Base-by-base conservation (phyloP, 352 stramenopile species). In the Saprolegnia parasitica region DNA sequence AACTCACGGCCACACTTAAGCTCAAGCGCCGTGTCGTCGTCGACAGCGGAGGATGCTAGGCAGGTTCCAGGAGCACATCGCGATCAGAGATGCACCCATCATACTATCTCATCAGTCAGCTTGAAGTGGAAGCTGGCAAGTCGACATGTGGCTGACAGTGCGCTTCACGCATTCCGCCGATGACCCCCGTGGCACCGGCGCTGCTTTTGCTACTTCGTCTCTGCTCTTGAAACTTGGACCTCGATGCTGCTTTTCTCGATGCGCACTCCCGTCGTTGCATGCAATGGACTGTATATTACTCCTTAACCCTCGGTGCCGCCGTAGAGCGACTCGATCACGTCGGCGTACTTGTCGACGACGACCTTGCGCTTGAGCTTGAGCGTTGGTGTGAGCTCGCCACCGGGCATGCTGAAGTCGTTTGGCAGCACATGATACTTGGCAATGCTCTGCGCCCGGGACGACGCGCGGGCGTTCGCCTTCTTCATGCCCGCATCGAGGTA, bases 1-100 rank as follows among this genome's bases (percentile, higher is more conserved):
- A 98, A 73, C 79, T 99, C n/a, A 98, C 95, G 56, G 93, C 96
- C 40, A 98, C 96, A 72, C 81, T 98, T 68, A 99, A 99, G 80
- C 78, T 98, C 47, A 98, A 98, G 87, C 91, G 95, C 65, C 89
- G 89, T 73, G 56, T 97, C 46, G 91, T 97, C 61, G 65, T 89
- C 35, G 86, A 98, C 63, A 98, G n/a, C n/a, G n/a, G n/a, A n/a
- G n/a, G n/a, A n/a, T n/a, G n/a, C n/a, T n/a, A n/a, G n/a, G n/a
- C n/a, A n/a, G n/a, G n/a, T n/a, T n/a, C n/a, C n/a, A n/a, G n/a
- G n/a, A n/a, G n/a, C 24, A 55, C 47, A 55, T 55, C 24, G 47
- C 24, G 2, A 55, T 29, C 24, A 29, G n/a, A 55, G n/a, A 35
- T 35, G n/a, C n/a, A n/a, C n/a, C n/a, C n/a, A n/a, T n/a, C n/a